Percentiles rank a stretch among this genome's conserved stretches.
phyloP scores from a whole-genome alignment of 176 grass and related monocot species.

The Eragrostis nindensis region DNA sequence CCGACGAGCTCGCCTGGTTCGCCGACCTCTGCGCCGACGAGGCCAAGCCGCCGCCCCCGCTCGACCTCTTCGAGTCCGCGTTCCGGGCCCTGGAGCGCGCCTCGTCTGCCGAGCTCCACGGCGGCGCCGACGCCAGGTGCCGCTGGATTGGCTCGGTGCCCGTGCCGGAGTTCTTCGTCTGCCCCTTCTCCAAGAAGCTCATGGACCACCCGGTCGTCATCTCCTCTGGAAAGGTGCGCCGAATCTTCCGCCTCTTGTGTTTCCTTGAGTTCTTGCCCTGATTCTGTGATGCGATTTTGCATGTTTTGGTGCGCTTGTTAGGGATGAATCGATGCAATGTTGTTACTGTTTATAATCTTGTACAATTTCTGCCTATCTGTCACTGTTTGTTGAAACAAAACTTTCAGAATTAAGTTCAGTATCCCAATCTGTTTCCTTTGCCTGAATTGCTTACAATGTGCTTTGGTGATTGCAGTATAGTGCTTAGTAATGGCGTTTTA shows the following conservation, averaged over 20 bases:
- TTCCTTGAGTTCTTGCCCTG: not conserved
- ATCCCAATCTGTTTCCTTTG: not conserved
- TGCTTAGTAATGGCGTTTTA: not conserved
- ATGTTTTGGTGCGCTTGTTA: not conserved
- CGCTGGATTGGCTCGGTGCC: slow-evolving; percentile 22
- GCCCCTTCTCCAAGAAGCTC: slow-evolving; percentile 51
- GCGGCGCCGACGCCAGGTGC: slow-evolving; percentile 29
- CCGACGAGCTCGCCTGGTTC: slow-evolving; percentile 54
- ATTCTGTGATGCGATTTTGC: not conserved
- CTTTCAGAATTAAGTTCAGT: not conserved
- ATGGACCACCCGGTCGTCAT: slow-evolving; percentile 51
- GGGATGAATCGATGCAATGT: not conserved
- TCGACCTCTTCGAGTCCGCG: slow-evolving; percentile 48
- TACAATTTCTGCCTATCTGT: not conserved
- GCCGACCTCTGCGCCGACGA: slow-evolving; percentile 43
- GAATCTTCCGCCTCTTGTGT: slow-evolving; percentile 9
- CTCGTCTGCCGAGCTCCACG: slow-evolving; percentile 34
- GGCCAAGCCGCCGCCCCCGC: not conserved
- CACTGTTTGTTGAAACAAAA: not conserved
- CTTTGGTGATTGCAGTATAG: not conserved
- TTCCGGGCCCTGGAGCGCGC: slow-evolving; percentile 41
- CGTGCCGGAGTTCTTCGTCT: slow-evolving; percentile 49
- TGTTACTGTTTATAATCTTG: not conserved
- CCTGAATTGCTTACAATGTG: not conserved
- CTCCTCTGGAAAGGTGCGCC: slow-evolving; percentile 52